Conservation (phyloP, 2,329 filamentous ascomycete species). For the Epicoccum nigrum region DNA sequence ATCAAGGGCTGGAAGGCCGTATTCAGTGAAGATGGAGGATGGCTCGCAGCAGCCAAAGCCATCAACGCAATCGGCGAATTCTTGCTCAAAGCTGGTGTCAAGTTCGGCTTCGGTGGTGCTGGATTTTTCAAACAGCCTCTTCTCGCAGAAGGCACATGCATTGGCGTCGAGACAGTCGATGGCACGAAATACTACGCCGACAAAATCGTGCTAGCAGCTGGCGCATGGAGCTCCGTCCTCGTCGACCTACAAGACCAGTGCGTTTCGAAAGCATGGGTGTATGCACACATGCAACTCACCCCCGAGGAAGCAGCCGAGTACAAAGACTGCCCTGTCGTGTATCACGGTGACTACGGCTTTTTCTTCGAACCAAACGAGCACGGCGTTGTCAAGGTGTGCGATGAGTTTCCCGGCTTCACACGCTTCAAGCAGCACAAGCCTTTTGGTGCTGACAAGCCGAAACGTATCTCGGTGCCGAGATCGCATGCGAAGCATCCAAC, state of each 20-base stretch:
- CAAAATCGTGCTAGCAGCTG: slow-evolving; percentile 54
- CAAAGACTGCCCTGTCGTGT: slow-evolving; percentile 61
- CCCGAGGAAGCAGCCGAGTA: slow-evolving; percentile 56
- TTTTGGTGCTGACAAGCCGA: slow-evolving; percentile 56
- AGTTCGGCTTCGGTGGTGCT: slow-evolving; percentile 52
- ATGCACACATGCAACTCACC: slow-evolving; percentile 60
- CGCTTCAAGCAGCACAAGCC: slow-evolving; percentile 43
- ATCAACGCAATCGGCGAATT: slow-evolving; percentile 55
- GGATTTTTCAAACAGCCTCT: slow-evolving; percentile 54
- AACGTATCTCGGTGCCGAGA: slow-evolving; percentile 60
- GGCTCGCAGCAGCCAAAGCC: slow-evolving; percentile 56
- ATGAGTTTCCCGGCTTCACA: slow-evolving; percentile 62
- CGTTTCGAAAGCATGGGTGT: slow-evolving; percentile 63
- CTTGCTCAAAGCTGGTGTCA: slow-evolving; percentile 48
- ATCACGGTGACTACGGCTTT: slow-evolving; percentile 57
- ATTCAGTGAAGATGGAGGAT: slow-evolving; percentile 53
- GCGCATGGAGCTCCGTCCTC: slow-evolving; percentile 39
- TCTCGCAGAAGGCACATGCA: slow-evolving; percentile 46
- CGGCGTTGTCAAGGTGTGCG: slow-evolving; percentile 59
- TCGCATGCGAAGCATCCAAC: slow-evolving; percentile 54
- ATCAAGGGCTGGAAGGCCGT: slow-evolving; percentile 57
- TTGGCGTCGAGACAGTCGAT: slow-evolving; percentile 52
- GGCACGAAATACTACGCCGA: slow-evolving; percentile 52
- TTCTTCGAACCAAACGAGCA: slow-evolving; percentile 58
- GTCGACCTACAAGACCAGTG: slow-evolving; percentile 40